phyloP scores from a whole-genome alignment of 495 filamentous ascomycete genomes.

The Thozetella sp. region DNA sequence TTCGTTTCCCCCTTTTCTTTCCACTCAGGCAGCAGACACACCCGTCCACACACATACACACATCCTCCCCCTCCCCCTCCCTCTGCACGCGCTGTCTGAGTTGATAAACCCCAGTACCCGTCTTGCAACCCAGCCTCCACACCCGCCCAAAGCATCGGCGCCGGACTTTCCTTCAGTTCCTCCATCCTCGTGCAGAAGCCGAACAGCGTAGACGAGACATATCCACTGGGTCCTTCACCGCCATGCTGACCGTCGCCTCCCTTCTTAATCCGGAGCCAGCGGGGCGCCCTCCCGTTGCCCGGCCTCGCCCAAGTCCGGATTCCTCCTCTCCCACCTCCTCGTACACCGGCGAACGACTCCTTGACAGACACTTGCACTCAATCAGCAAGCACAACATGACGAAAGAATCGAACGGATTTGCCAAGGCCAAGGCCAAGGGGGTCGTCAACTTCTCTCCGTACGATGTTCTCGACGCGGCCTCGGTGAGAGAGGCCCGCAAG shows the following conservation, averaged over 20 bases:
- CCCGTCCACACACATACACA: neutral
- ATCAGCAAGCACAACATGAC: conserved; percentile 41
- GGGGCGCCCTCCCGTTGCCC: conserved; percentile 20
- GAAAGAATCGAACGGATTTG: conserved; percentile 63
- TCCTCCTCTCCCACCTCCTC: conserved; percentile 27
- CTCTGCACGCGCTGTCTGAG: conserved; percentile 34
- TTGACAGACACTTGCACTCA: conserved; percentile 24
- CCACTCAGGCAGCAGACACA: neutral
- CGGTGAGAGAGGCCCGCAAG: conserved; percentile 54
- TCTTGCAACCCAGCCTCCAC: conserved; percentile 1
- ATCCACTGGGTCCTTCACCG: conserved; percentile 18
- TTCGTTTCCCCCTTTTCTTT: conserved; percentile 11
- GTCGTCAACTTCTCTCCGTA: conserved; percentile 68
- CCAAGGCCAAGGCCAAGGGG: conserved; percentile 59
- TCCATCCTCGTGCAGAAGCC: conserved; percentile 14
- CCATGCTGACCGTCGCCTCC: conserved; percentile 58
- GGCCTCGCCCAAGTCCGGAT: conserved; percentile 11
- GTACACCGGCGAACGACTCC: conserved; percentile 21
- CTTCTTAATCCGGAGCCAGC: conserved; percentile 63
- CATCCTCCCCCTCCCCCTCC: conserved; percentile 21
- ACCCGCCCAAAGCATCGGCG: conserved; percentile 12
- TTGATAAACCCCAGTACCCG: conserved; percentile 23
- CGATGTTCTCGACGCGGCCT: conserved; percentile 58
- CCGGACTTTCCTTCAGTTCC: conserved; percentile 23
- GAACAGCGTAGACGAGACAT: conserved; percentile 20